These are phyloP conservation scores for Apiospora phragmitis DNA, from an alignment of 2,329 filamentous ascomycete species.

Conservation along the genomic window DNA sequence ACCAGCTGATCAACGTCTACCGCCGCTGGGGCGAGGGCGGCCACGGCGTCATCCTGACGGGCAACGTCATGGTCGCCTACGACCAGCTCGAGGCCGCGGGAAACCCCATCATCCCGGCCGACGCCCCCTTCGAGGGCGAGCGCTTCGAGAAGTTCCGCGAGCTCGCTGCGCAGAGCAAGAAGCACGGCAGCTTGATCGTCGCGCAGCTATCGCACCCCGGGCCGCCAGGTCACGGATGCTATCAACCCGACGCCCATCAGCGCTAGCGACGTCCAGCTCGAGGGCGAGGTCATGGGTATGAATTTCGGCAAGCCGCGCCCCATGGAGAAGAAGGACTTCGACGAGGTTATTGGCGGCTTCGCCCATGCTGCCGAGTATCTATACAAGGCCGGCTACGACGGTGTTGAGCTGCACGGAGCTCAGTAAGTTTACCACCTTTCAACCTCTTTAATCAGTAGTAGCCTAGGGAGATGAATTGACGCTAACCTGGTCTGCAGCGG, in stretches of 20 bases:
- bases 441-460: no score
- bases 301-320: slow-evolving; percentile 41
- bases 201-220: slow-evolving; percentile 65
- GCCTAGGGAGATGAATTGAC: no score
- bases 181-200: slow-evolving; percentile 55
- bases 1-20: slow-evolving; percentile 47
- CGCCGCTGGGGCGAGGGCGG: slow-evolving; percentile 56
- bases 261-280: slow-evolving; percentile 40
- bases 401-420: slow-evolving; percentile 47
- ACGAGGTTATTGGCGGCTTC: slow-evolving; percentile 38
- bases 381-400: slow-evolving; percentile 32
- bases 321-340: slow-evolving; percentile 21
- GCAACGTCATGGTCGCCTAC: slow-evolving; percentile 62
- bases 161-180: slow-evolving; percentile 50
- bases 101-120: slow-evolving; percentile 56
- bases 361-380: slow-evolving; percentile 46
- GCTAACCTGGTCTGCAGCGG: slow-evolving; percentile 34
- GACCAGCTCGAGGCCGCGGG: slow-evolving; percentile 55
- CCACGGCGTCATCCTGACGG: slow-evolving; percentile 55
- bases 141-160: slow-evolving; percentile 57
- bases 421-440: slow-evolving; percentile 34
- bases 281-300: slow-evolving; percentile 44
- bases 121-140: slow-evolving; percentile 47
- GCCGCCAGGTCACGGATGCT: slow-evolving; percentile 47
- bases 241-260: slow-evolving; percentile 40